Conservation (phyloP, 768 basidiomycete species). For the Tricholoma sp. region DNA sequence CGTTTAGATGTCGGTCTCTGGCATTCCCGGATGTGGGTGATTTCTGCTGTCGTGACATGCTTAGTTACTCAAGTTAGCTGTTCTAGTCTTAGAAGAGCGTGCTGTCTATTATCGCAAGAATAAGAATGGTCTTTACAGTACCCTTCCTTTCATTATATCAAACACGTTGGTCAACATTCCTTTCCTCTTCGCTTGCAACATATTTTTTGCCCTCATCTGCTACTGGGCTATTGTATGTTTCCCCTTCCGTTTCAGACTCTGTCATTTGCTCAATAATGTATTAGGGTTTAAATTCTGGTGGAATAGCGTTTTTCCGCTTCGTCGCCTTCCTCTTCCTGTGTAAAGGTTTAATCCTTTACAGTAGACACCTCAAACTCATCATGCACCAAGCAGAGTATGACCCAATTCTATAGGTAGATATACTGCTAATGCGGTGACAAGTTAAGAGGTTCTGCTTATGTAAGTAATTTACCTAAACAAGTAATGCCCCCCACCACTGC, state of each 20-base stretch:
- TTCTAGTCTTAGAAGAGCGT: slow-evolving; percentile 53
- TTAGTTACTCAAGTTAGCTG: background rate
- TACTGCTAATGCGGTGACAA: too few relatives aligned
- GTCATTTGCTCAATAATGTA: background rate
- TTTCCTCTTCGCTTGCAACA: slow-evolving; percentile 46
- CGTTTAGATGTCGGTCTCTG: slow-evolving; percentile 50
- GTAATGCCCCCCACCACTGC: too few relatives aligned
- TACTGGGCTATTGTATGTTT: slow-evolving; percentile 44
- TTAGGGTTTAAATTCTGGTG: slow-evolving; percentile 47
- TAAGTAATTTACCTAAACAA: too few relatives aligned
- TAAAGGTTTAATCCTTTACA: too few relatives aligned
- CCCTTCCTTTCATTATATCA: slow-evolving; percentile 48
- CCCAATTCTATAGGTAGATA: too few relatives aligned
- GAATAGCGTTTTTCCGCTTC: slow-evolving; percentile 48
- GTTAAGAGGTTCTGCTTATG: too few relatives aligned
- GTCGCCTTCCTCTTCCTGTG: slow-evolving; percentile 49
- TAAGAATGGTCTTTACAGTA: slow-evolving; percentile 52
- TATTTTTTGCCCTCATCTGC: slow-evolving; percentile 45
- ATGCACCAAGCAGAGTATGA: too few relatives aligned
- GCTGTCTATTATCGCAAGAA: slow-evolving; percentile 51
- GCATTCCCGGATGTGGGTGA: slow-evolving; percentile 46
- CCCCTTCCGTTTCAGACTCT: background rate
- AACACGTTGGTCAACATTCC: slow-evolving; percentile 51
- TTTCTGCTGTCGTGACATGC: background rate
- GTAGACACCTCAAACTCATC: too few relatives aligned